A percentile compares a stretch with the other conserved stretches of the same genome.
These are phyloP conservation scores for Hygrophoropsis aurantiaca DNA, from an alignment of 768 basidiomycete species.

Conservation along the genomic window DNA sequence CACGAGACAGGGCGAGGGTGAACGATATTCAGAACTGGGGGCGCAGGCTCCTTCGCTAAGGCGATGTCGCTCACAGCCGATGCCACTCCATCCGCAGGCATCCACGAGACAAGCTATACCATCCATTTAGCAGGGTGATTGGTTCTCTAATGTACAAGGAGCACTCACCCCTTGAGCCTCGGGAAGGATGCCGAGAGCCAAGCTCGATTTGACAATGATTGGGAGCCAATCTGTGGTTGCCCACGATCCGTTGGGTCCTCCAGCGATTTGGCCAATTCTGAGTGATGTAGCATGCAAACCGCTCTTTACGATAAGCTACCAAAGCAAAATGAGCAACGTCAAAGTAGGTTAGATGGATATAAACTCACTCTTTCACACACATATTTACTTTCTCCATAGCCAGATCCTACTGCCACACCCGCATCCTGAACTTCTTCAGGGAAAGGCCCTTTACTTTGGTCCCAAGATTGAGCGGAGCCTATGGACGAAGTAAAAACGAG, in stretches of 20 bases:
- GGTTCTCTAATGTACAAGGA: conserved; percentile 26
- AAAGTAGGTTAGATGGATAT: conserved; percentile 17
- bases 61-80: conserved; percentile 32
- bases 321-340: background rate
- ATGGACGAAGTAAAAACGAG: conserved; percentile 28
- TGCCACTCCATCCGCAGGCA: conserved; percentile 36
- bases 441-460: conserved; percentile 22
- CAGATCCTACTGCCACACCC: conserved; percentile 27
- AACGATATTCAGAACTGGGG: conserved; percentile 34
- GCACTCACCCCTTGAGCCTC: conserved; percentile 19
- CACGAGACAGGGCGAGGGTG: conserved; percentile 37
- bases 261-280: conserved; percentile 34
- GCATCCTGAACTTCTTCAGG: conserved; percentile 36
- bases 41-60: conserved; percentile 14
- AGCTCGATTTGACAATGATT: conserved; percentile 31
- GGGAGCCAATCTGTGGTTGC: conserved; percentile 36
- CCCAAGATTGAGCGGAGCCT: conserved; percentile 20
- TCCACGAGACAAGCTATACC: conserved; percentile 33
- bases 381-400: conserved; percentile 39
- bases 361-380: conserved; percentile 32
- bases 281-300: conserved; percentile 22
- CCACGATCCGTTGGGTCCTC: conserved; percentile 34
- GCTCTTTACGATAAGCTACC: conserved; percentile 24
- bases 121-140: conserved; percentile 14
- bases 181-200: conserved; percentile 21